A percentile compares a stretch with the other conserved stretches of the same genome.
Evolutionary conservation across 73 alveolate species (phyloP).

Genomic region (Tetrahymena borealis): DNA sequence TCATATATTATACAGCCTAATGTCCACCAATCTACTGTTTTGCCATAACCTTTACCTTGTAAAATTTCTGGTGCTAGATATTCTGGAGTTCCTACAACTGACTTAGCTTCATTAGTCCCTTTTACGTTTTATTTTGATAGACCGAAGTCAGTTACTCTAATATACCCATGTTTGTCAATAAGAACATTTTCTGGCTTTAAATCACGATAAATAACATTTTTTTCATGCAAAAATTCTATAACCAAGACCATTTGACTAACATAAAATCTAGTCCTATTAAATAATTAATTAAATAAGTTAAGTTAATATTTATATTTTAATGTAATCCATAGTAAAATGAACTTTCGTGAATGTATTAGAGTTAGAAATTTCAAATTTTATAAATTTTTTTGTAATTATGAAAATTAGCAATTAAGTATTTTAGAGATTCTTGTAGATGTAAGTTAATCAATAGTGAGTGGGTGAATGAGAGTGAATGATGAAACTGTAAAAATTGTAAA

Average conservation of each 20-base stretch:
- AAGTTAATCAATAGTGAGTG: no score
- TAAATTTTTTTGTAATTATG: no score
- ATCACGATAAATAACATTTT: constrained; percentile 41
- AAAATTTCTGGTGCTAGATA: constrained; percentile 90
- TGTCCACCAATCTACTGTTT: constrained; percentile 80
- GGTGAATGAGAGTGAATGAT: no score
- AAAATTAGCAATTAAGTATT: no score
- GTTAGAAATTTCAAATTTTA: no score
- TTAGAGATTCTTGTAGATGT: no score
- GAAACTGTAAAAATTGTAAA: no score
- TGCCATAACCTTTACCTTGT: constrained; percentile 70
- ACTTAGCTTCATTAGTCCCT: constrained; percentile 31
- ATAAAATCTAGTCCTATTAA: constrained; percentile 34
- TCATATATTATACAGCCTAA: constrained; percentile 84
- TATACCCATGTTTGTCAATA: constrained; percentile 32
- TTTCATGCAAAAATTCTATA: constrained; percentile 34
- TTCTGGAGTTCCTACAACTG: constrained; percentile 88
- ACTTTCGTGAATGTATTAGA: no score
- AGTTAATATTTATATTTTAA: no score
- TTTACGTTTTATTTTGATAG: constrained; percentile 33
- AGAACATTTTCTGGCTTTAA: constrained; percentile 43
- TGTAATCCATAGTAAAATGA: no score
- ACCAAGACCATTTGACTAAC: constrained; percentile 35
- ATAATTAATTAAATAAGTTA: neutral
- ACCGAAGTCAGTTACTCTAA: constrained; percentile 37